A percentile compares a stretch with the other conserved stretches of the same genome.
Evolutionary conservation across 345 rosid species (phyloP).

Genomic region (Lumnitzera racemosa): DNA sequence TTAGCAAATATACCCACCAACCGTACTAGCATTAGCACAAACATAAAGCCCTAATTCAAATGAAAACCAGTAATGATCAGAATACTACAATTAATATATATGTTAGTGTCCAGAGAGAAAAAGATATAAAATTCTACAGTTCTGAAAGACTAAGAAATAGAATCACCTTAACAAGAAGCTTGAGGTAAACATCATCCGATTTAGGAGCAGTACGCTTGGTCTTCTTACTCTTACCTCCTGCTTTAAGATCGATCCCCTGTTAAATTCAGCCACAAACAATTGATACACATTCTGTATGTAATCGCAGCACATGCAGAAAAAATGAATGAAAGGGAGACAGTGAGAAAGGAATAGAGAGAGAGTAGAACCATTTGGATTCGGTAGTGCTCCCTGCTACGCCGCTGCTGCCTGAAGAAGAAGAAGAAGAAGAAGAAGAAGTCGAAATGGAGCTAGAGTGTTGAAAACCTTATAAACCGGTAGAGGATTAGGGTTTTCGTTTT

Average conservation of each 20-base stretch:
- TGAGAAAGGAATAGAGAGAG: constrained; percentile 1
- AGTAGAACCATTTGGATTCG: constrained; percentile 28
- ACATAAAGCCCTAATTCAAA: no score
- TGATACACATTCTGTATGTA: background rate
- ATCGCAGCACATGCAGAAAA: no score
- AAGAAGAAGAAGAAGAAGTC: background rate
- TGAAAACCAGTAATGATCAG: no score
- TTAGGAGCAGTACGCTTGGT: constrained; percentile 63
- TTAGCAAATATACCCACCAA: no score
- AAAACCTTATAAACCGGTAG: constrained; percentile 3
- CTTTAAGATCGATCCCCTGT: constrained; percentile 69
- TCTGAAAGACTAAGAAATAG: background rate
- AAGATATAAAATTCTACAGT: background rate
- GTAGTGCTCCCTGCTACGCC: background rate
- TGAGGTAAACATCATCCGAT: constrained; percentile 65
- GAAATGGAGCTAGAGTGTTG: constrained; percentile 36
- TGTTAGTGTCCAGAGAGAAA: no score
- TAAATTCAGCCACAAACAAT: background rate
- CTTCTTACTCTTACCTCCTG: constrained; percentile 76
- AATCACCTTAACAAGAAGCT: constrained; percentile 73
- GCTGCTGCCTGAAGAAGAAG: background rate
- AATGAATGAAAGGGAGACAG: background rate
- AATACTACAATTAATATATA: no score
- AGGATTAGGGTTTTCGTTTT: background rate
- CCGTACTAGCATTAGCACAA: no score